phyloP scores from a whole-genome alignment of 176 grass and related monocot genomes.

The Calamus simplicifolius region DNA sequence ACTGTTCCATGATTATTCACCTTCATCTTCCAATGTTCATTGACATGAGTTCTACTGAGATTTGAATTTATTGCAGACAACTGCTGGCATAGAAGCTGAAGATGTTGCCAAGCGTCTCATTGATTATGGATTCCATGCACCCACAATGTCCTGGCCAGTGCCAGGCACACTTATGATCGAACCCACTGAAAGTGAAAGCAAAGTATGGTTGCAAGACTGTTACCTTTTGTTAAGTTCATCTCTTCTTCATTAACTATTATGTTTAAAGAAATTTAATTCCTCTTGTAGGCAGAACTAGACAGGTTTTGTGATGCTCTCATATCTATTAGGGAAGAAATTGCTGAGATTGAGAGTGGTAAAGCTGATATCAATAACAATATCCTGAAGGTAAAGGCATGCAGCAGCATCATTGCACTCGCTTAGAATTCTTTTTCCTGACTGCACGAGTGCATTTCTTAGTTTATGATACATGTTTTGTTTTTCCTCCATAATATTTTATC shows the following conservation, averaged over 20 bases:
- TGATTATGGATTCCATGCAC: slow-evolving; percentile 94
- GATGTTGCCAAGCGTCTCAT: slow-evolving; percentile 97
- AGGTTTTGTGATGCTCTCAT: slow-evolving; percentile 99
- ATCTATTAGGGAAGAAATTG: slow-evolving; percentile 93
- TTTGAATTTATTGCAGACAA: slow-evolving; percentile 32
- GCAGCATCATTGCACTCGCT: too few relatives aligned
- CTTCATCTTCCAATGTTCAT: too few relatives aligned
- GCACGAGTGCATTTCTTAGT: too few relatives aligned
- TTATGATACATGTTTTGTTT: too few relatives aligned
- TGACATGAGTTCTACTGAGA: too few relatives aligned
- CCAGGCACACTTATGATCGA: slow-evolving; percentile 99
- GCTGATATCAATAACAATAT: slow-evolving; percentile 83
- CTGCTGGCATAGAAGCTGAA: slow-evolving; percentile 90
- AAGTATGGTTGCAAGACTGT: slow-evolving; percentile 30
- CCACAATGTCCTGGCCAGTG: slow-evolving; percentile 99
- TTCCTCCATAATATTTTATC: too few relatives aligned
- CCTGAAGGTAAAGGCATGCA: slow-evolving; percentile 58
- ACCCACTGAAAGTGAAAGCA: slow-evolving; percentile 99
- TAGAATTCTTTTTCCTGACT: too few relatives aligned
- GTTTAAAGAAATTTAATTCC: slow-evolving; percentile 26
- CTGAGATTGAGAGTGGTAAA: slow-evolving; percentile 74
- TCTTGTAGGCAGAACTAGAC: slow-evolving; percentile 76
- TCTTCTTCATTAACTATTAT: slow-evolving; percentile 2
- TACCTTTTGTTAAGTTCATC: slow-evolving; percentile 3
- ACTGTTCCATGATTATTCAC: too few relatives aligned